Base-by-base conservation (phyloP, 2,329 filamentous ascomycete species). In the Pestalotiopsis sp. region DNA sequence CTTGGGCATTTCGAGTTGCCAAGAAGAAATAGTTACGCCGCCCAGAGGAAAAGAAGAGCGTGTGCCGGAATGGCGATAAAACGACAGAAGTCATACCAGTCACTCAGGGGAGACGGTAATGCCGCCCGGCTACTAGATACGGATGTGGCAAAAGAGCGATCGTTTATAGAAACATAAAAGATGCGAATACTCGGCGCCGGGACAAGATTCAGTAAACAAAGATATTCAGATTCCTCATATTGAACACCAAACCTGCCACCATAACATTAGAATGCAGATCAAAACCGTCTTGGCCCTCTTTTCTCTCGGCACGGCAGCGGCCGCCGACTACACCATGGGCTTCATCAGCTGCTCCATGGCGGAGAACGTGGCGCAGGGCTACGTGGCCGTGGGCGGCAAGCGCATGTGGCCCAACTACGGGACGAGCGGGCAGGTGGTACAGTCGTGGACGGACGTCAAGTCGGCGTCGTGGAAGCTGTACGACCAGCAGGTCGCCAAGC, bases 301-400 rank as follows among this genome's bases (percentile, higher is more conserved):
- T 58, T 7, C 26, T 22, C 14, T 58, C 11, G 26, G 20, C 0
- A 14, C 24, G 13, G 35, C n/a, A 40, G 26, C 58, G 1, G 26
- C 26, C 38, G 66, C 59, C 48, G 67, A 69, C 58, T 55, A 72
- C 64, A 68, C 74, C 1, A 76, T 76, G 74, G 74, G 74, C 55
- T 76, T 76, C 68, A 75, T 76, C 24, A 74, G 75, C 57, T 76
- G 75, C 68, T 76, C 73, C 44, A 77, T 76, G 74, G 68, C 69
- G 24, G 75, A 76, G 67, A 73, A 76, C 64, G 72, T 75, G 10
- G 75, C 74, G n/a, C 71, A 75, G 39, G 75, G 74, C 63, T 75
- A 76, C 68, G 73, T 75, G 24, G 70, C 73, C 26, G 56, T 39
- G 60, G 70, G 70, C 13, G 75, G 73, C 26, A 69, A 69, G 60